Percentiles rank a stretch among this genome's conserved stretches.
Conservation (phyloP, 805 yeast species). For the Hanseniaspora hatyaiensis region DNA sequence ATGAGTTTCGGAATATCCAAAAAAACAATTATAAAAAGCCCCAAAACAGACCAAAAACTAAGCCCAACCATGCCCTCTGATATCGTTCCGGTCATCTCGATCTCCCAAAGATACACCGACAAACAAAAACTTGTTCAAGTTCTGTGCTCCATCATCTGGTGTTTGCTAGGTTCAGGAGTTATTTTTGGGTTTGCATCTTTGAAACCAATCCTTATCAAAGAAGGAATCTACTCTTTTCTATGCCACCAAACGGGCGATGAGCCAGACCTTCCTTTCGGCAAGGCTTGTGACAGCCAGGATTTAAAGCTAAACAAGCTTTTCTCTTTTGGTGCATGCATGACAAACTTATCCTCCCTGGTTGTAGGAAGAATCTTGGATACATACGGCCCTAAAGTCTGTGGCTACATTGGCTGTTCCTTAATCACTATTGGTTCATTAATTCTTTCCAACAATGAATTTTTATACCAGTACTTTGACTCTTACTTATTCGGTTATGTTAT, state of each 20-base stretch:
- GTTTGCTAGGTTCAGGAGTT: slow-evolving; percentile 84
- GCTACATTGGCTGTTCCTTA: slow-evolving; percentile 56
- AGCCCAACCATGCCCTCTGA: slow-evolving; percentile 2
- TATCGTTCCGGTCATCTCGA: not conserved
- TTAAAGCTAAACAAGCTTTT: slow-evolving; percentile 70
- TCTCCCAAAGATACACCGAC: not conserved
- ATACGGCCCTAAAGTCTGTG: slow-evolving; percentile 72
- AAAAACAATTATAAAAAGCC: no score
- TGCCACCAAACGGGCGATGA: no score
- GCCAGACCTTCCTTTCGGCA: slow-evolving; percentile 11
- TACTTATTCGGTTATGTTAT: slow-evolving; percentile 63
- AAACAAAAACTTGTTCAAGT: slow-evolving; percentile 37
- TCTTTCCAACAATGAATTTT: slow-evolving; percentile 14
- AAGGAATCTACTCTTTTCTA: slow-evolving; percentile 59
- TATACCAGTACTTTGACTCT: slow-evolving; percentile 38
- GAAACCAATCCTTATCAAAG: slow-evolving; percentile 65
- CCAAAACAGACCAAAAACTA: no score
- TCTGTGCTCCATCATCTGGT: slow-evolving; percentile 70
- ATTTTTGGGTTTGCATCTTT: slow-evolving; percentile 93
- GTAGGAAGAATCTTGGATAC: slow-evolving; percentile 72
- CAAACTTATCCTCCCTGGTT: slow-evolving; percentile 69
- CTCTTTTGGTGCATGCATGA: slow-evolving; percentile 74
- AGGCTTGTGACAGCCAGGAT: slow-evolving; percentile 65
- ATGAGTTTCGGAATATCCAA: no score
- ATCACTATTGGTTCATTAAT: slow-evolving; percentile 44